Evolutionary conservation across 495 filamentous ascomycete genomes (phyloP), one percentile per base, ranked within the genome.

Genomic region (Xylaria grammica): DNA sequence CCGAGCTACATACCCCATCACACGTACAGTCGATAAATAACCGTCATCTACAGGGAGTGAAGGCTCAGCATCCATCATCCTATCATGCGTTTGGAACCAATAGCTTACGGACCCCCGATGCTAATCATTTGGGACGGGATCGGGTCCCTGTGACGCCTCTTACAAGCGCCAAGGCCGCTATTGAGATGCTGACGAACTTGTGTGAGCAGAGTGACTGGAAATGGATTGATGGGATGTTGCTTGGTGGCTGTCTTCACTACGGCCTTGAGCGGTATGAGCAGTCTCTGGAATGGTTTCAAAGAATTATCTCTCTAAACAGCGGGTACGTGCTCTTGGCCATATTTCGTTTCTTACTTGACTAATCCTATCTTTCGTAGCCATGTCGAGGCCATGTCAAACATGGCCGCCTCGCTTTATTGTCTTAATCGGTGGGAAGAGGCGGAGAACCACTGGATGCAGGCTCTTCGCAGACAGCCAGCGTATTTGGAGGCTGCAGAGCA

Each of bases 401-500:
- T 95, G 34, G 95, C 94, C 8, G 94, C 93, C 22, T 93, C 94
- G 4, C 77, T 96, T 11, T 86, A 97, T 62, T 92, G 93, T 20
- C 78, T 97, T 17, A 88, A 93, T 69, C 86, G 89, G 53, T 88
- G 88, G 30, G 87, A 91, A 49, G 94, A 99, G 63, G 95, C 95
- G 17, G 88, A 96, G 73, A 82, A 88, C 57, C 84, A 96, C 73
- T 99, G 95, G 96, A 76, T 89, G 53, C 87, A 86, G 56, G 92
- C 92, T 17, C 88, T 99, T 34, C 91, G 87, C 67, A 79, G 91
- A 46, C 87, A 92, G 4, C 95, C 95, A 2, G 92, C 88, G 74
- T 97, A 95, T 77, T 91, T 99, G 65, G 95, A 99, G 79, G 96
- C 95, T 15, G 93, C 96, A 17, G 95, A 99, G 74, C 95, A 98